A percentile compares a stretch with the other conserved stretches of the same genome.
These are phyloP conservation scores for Quercus wislizeni DNA, from an alignment of 306 rosid species.

Conservation along the genomic window DNA sequence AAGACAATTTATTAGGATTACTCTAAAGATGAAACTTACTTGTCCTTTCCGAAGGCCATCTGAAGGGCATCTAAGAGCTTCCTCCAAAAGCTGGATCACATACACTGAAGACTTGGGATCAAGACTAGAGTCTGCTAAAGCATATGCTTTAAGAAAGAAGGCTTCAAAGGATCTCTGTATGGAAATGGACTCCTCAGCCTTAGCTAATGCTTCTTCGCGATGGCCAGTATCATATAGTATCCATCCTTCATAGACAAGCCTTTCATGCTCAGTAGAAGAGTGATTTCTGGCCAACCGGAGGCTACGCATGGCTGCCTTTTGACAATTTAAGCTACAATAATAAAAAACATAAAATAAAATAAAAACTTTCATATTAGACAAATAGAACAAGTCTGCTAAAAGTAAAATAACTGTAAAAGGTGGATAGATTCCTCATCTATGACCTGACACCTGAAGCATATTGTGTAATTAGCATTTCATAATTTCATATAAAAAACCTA, in stretches of 20 bases:
- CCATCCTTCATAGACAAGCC: slow-evolving; percentile 96
- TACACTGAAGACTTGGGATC: slow-evolving; percentile 59
- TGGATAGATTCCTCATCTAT: not conserved
- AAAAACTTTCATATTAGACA: not conserved
- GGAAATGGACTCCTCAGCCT: slow-evolving; percentile 78
- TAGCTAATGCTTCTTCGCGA: slow-evolving; percentile 83
- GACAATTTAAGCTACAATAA: slow-evolving; percentile 71
- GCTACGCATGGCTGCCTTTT: slow-evolving; percentile 86
- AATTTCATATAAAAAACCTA: not conserved
- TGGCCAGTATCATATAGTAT: slow-evolving; percentile 90
- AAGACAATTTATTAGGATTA: slow-evolving; percentile 15
- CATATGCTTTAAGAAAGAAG: slow-evolving; percentile 88
- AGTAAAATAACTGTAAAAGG: not conserved
- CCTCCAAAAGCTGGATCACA: slow-evolving; percentile 76
- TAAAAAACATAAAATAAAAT: not conserved
- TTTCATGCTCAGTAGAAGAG: slow-evolving; percentile 73
- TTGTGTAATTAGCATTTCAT: not conserved
- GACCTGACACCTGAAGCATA: not conserved
- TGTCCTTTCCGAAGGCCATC: slow-evolving; percentile 97
- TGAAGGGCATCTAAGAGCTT: slow-evolving; percentile 92
- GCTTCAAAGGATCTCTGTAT: slow-evolving; percentile 95
- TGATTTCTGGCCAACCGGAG: slow-evolving; percentile 74
- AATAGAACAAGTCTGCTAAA: not conserved
- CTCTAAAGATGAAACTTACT: slow-evolving; percentile 37
- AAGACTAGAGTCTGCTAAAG: slow-evolving; percentile 73